phyloP scores from a whole-genome alignment of 2,329 filamentous ascomycete genomes.

The Phaeosphaeria sp. region DNA sequence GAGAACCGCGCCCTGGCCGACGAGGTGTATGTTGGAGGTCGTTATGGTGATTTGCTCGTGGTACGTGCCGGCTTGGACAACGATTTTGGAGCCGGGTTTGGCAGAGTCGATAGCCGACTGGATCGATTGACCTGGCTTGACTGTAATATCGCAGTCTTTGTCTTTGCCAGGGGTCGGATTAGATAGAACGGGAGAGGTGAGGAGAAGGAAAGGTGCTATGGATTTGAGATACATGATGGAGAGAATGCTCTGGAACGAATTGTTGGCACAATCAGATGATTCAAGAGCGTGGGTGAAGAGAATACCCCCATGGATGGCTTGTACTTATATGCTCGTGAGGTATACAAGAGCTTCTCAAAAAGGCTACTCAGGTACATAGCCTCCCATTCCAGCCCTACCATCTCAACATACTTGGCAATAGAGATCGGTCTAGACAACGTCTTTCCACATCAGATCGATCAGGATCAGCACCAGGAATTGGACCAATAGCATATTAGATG shows the following conservation, averaged over 20 bases:
- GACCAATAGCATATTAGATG: background rate
- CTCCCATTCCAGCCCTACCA: background rate
- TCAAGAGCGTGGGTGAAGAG: background rate
- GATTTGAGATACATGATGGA: background rate
- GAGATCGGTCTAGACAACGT: background rate
- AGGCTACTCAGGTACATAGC: background rate
- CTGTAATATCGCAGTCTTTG: slow-evolving; percentile 7
- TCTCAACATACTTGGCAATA: background rate
- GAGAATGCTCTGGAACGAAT: background rate
- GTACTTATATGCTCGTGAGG: background rate
- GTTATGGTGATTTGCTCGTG: slow-evolving; percentile 15
- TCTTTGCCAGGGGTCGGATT: slow-evolving; percentile 3
- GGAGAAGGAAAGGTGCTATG: slow-evolving; percentile 1
- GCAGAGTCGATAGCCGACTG: slow-evolving; percentile 12
- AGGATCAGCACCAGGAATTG: background rate
- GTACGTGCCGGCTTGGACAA: slow-evolving; percentile 15
- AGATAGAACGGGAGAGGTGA: background rate
- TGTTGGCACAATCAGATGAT: no score
- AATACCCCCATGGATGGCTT: background rate
- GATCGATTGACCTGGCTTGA: slow-evolving; percentile 11
- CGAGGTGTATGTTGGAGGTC: slow-evolving; percentile 15
- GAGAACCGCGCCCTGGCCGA: slow-evolving; percentile 11
- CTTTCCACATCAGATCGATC: background rate
- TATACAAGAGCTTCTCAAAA: background rate
- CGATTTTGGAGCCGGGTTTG: slow-evolving; percentile 10